These are phyloP conservation scores for Paramyrothecium roridum DNA, from an alignment of 2,329 filamentous ascomycete species.

Conservation along the genomic window DNA sequence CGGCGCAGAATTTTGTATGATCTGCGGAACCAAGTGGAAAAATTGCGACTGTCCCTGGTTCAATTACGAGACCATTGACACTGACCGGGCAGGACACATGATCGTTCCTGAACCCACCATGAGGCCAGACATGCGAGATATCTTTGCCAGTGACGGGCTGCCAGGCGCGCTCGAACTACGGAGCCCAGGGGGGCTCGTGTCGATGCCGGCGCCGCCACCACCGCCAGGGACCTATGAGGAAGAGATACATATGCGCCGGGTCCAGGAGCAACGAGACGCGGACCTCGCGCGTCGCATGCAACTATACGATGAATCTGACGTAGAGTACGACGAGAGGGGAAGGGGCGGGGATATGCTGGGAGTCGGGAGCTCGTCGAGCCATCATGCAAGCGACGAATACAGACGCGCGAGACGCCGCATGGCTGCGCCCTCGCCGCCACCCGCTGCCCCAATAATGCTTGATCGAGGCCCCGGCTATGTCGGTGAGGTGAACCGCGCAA, in stretches of 20 bases:
- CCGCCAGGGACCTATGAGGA: slow-evolving; percentile 39
- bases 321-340: slow-evolving; percentile 29
- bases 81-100: slow-evolving; percentile 53
- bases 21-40: slow-evolving; percentile 80
- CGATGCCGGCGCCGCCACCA: slow-evolving; percentile 15
- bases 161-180: slow-evolving; percentile 27
- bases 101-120: slow-evolving; percentile 36
- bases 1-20: slow-evolving; percentile 82
- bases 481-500: slow-evolving; percentile 37
- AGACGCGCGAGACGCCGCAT: slow-evolving; percentile 27
- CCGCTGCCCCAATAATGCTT: slow-evolving; percentile 16
- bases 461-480: slow-evolving; percentile 38
- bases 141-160: slow-evolving; percentile 13
- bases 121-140: slow-evolving; percentile 17
- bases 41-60: slow-evolving; percentile 81
- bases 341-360: slow-evolving; percentile 35
- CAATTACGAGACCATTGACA: slow-evolving; percentile 56
- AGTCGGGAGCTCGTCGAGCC: slow-evolving; percentile 49
- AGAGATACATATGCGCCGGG: slow-evolving; percentile 39
- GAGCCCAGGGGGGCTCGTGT: slow-evolving; percentile 10
- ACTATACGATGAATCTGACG: slow-evolving; percentile 32
- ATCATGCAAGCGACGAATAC: slow-evolving; percentile 62
- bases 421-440: slow-evolving; percentile 17
- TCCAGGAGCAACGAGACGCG: slow-evolving; percentile 46
- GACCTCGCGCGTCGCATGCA: slow-evolving; percentile 22